These are phyloP conservation scores for Pontederia crassipes DNA, from an alignment of 176 grass and related monocot species.

Conservation along the genomic window DNA sequence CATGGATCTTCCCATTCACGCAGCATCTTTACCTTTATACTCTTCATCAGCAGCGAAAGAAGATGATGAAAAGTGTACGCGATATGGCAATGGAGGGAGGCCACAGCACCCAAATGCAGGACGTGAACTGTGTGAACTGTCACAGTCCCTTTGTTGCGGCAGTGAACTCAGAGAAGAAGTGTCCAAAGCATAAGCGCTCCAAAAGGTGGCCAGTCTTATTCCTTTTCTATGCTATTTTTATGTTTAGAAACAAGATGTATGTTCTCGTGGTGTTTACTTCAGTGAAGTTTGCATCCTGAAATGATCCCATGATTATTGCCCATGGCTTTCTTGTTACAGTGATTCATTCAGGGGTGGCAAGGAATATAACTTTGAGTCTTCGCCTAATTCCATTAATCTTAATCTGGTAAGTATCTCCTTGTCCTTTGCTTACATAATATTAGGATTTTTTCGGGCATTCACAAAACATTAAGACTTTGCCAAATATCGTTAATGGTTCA, in stretches of 20 bases:
- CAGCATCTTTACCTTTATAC: neutral
- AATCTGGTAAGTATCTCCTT: slow-evolving; percentile 29
- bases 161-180: slow-evolving; percentile 28
- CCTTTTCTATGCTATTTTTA: neutral
- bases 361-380: slow-evolving; percentile 27
- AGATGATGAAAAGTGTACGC: neutral
- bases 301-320: neutral
- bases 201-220: neutral
- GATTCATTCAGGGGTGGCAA: slow-evolving; percentile 36
- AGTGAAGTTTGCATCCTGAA: too few species aligned
- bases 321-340: slow-evolving; percentile 32
- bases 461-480: too few species aligned
- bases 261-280: neutral
- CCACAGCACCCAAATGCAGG: slow-evolving; percentile 21
- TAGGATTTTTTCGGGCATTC: too few species aligned
- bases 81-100: slow-evolving; percentile 34
- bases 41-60: neutral
- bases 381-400: slow-evolving; percentile 30
- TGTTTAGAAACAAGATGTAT: neutral
- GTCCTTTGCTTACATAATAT: neutral
- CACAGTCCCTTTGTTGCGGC: slow-evolving; percentile 30
- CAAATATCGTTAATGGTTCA: neutral
- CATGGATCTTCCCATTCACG: neutral
- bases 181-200: slow-evolving; percentile 1
- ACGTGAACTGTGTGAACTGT: slow-evolving; percentile 44